Evolutionary conservation across 441 rosid genomes (phyloP), one percentile per base, ranked within the genome.

Genomic region (Jatropha multifida): DNA sequence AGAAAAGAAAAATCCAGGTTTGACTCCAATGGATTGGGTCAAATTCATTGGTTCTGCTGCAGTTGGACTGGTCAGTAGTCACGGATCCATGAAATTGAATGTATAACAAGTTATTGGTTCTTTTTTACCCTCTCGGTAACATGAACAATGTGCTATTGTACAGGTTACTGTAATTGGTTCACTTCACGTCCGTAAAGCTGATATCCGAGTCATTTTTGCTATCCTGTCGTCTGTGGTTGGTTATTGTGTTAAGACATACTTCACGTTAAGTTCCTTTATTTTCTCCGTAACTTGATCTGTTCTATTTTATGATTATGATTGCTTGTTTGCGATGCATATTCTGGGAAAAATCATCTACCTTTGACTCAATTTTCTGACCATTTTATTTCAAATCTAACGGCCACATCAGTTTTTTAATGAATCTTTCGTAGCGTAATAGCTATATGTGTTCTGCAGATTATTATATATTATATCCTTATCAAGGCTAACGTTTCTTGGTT

Each of bases 11-110:
- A 95, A 88, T 81, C 98, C 99, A 52, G 92, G 96, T 80, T 86
- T 95, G 78, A 95, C 98, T 72, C 98, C 99, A 68, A 79, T 89
- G 89, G 99, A 93, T 80, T 95, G 98, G 98, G 93, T 91, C 85
- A 95, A 89, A 84, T 95, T 93, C 84, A 77, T 93, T 51, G 87
- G 74, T 70, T 91, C 97, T 74, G 94, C 99, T 55, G 80, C 86
- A 49, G 87, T 91, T 74, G 99, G 98, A 48, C 83, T 95, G 96
- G 99, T 95, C 76, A 78, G 77, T 70, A 38, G 90, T 77, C 71
- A 46, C 51, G 73, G 63, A 26, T 58, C 49, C 58, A 15, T 46
- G 26, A 69, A 23, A 75, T 49, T 14, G 23, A 27, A 68, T 42
- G 62, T 49, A 48, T 26, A 26, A 0, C 42, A 52, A 37, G 26